Conservation (phyloP, 306 rosid species). For the Quercus ilex region DNA sequence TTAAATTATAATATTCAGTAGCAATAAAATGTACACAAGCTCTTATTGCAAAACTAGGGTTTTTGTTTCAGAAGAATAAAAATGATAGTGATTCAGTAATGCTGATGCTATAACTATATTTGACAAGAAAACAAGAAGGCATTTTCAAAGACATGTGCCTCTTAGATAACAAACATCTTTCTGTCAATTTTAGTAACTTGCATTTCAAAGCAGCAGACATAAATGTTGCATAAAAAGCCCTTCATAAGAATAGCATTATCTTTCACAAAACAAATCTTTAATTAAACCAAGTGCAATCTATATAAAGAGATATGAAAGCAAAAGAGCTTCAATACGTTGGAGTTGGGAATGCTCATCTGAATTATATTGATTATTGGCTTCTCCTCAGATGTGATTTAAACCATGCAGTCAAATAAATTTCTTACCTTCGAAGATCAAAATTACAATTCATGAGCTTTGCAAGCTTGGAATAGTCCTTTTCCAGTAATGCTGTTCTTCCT, state of each 20-base stretch:
- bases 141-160: no score
- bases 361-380: neutral
- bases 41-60: neutral
- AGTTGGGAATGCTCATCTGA: neutral
- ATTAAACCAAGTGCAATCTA: neutral
- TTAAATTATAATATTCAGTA: slow-evolving; percentile 10
- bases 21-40: neutral
- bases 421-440: slow-evolving; percentile 83
- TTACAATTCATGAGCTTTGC: slow-evolving; percentile 72
- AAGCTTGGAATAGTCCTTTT: slow-evolving; percentile 61
- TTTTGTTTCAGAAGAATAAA: neutral
- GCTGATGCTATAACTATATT: no score
- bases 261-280: neutral
- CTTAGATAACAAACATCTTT: no score
- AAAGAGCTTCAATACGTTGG: neutral
- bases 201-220: no score
- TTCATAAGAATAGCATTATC: neutral
- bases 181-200: no score
- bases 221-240: neutral
- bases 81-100: no score
- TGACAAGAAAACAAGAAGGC: no score
- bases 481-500: slow-evolving; percentile 62
- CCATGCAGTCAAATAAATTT: neutral
- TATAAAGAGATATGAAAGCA: neutral
- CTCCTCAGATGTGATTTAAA: neutral